Base-by-base conservation (phyloP, 2,329 filamentous ascomycete species). In the Aspergillus sojae region DNA sequence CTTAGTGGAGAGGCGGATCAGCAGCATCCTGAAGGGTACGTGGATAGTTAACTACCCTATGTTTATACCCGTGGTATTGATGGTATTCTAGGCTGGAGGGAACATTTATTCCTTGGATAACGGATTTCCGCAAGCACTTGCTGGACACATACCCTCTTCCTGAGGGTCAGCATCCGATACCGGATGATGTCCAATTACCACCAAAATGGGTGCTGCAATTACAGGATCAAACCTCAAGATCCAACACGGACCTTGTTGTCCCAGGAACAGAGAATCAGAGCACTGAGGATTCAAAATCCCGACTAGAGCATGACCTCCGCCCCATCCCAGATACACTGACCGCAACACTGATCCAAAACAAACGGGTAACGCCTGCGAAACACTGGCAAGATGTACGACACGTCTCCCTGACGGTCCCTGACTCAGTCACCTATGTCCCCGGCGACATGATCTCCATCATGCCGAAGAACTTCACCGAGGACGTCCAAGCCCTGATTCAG, bases 331-430 rank as follows among this genome's bases (percentile, higher is more conserved):
- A 81, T 48, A 81, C 85, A 2, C 80, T 87, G 66, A 77, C 76
- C 0, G 91, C 89, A 10, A 84, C 77, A 0, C 74, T 99, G 0
- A 71, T 82, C 0, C 75, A 79, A n/a, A 97, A 96, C 72, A 77
- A 82, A 21, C 87, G 94, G 19, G 77, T 96, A 6, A 99, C 95
- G 0, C 89, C 94, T 0, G 56, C 76, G 1, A 81, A 82, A 1
- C 95, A 99, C 79, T 97, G 93, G 89, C 95, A 99, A 80, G 95
- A 99, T 79, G 94, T 98, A 52, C 91, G 95, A 0, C 86, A 91
- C 58, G 78, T 97, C n/a, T 84, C 82, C 1, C 82, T 98, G 16
- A 82, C 75, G 12, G 78, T 82, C 14, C 70, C 78, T 3, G 74
- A 72, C 53, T 68, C 72, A 2, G 76, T 79, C 74, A 80, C 76